A percentile compares a stretch with the other conserved stretches of the same genome.
Evolutionary conservation across 331 rosid species (phyloP).

Genomic region (Quercus tomentella): DNA sequence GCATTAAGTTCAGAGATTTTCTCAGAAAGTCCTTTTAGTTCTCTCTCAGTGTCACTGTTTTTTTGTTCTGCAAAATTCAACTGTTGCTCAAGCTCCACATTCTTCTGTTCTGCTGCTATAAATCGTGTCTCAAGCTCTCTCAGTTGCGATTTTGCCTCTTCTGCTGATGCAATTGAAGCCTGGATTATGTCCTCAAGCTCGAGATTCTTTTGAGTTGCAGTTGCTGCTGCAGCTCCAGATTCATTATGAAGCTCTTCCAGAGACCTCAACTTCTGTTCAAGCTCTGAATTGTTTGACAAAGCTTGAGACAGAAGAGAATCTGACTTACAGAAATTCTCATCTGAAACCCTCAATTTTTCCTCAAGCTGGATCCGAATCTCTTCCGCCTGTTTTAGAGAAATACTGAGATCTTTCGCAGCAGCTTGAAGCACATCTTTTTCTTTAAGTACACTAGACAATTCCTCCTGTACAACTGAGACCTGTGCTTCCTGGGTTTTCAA

Average conservation of each 20-base stretch:
- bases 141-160: slow-evolving; percentile 64
- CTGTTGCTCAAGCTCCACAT: slow-evolving; percentile 77
- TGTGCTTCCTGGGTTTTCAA: slow-evolving; percentile 46
- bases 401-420: slow-evolving; percentile 45
- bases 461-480: slow-evolving; percentile 34
- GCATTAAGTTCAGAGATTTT: slow-evolving; percentile 53
- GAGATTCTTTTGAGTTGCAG: slow-evolving; percentile 58
- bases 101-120: slow-evolving; percentile 59
- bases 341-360: slow-evolving; percentile 59
- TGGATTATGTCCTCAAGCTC: slow-evolving; percentile 66
- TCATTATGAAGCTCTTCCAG: slow-evolving; percentile 69
- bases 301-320: slow-evolving; percentile 75
- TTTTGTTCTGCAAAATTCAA: slow-evolving; percentile 51
- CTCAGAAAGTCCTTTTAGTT: slow-evolving; percentile 52
- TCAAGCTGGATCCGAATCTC: slow-evolving; percentile 54
- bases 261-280: slow-evolving; percentile 72
- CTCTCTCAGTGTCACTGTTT: slow-evolving; percentile 57
- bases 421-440: slow-evolving; percentile 56
- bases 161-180: slow-evolving; percentile 54
- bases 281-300: slow-evolving; percentile 65
- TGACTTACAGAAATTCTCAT: slow-evolving; percentile 47
- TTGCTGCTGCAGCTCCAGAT: slow-evolving; percentile 57
- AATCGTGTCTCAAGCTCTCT: slow-evolving; percentile 59
- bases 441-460: slow-evolving; percentile 36
- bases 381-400: slow-evolving; percentile 38